phyloP scores from a whole-genome alignment of 805 yeast genomes.

The Hanseniaspora valbyensis region DNA sequence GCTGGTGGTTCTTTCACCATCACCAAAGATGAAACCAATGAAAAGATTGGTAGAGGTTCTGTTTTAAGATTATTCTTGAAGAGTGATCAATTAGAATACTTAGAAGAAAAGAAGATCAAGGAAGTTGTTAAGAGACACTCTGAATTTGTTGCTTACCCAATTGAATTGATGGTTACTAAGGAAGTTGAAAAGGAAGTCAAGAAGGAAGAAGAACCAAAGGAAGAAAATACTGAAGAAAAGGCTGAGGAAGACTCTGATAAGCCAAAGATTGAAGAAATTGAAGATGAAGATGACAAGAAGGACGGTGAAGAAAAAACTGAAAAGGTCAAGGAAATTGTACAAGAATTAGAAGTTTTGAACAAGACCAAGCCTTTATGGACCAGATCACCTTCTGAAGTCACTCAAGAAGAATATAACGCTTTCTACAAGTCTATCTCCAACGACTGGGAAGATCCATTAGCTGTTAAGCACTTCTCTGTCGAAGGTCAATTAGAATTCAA shows the following conservation, averaged over 20 bases:
- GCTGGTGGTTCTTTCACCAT: conserved; percentile 99
- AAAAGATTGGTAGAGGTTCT: conserved; percentile 89
- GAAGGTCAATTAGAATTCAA: conserved; percentile 99
- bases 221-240: conserved; percentile 39
- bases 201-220: conserved; percentile 52
- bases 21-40: conserved; percentile 77
- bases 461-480: conserved; percentile 98
- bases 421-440: conserved; percentile 98
- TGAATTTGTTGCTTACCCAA: conserved; percentile 98
- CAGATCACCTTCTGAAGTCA: conserved; percentile 93
- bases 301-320: conserved; percentile 67
- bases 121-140: conserved; percentile 99
- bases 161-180: conserved; percentile 94
- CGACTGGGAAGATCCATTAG: conserved; percentile 99
- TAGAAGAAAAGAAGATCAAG: conserved; percentile 98
- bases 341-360: conserved; percentile 96
- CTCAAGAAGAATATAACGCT: conserved; percentile 97
- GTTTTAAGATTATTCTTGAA: conserved; percentile 89
- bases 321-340: conserved; percentile 83
- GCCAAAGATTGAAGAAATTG: conserved; percentile 67
- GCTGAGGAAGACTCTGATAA: conserved; percentile 48
- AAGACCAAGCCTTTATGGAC: conserved; percentile 99
- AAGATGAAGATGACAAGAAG: conserved; percentile 58
- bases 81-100: conserved; percentile 97
- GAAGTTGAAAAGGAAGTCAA: conserved; percentile 98